Base-by-base conservation (phyloP, 2,329 filamentous ascomycete species). In the Lachnellula cervina region DNA sequence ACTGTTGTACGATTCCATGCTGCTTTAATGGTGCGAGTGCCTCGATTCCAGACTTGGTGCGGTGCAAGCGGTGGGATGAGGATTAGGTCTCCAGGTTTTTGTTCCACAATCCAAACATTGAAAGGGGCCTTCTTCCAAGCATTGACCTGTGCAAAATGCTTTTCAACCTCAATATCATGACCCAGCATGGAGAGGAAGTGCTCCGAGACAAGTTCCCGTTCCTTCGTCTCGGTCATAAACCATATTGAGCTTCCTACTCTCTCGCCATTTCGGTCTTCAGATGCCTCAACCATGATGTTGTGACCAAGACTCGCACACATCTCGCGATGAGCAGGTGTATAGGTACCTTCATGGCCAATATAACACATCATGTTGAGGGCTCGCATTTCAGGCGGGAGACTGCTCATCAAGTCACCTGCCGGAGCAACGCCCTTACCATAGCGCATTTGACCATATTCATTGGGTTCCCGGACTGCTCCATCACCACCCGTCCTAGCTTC, bases 311-410 rank as follows among this genome's bases (percentile, higher is more conserved):
- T 96, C 13, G 90, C 94, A 71, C 94, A 99, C 94, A 99, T 99
- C 71, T 99, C 94, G 62, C 90, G 84, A 73, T 99, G 94, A 0
- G 92, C 86, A 9, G 94, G 93, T 0, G 94, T 99, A 68, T 93
- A 97, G 1, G 94, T 99, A 5, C 94, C 94, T 74, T 99, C 94
- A 66, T 97, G 93, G 0, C 94, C 94, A 65, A 97, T 87, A 67
- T 99, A 99, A 70, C 93, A 97, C 94, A 97, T 97, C 64, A 99
- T 78, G 61, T 99, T 99, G 68, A 96, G 86, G 0, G 94, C 94
- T 49, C 91, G 87, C 90, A 97, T 97, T 43, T 87, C 83, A 44
- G 80, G 75, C 0, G 91, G 90, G 4, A 99, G 79, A 65, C 88
- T 92, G 69, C 91, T 96, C 94, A 99, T 99, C 35, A 99, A 74